Base-by-base conservation (phyloP, 2,329 filamentous ascomycete species). In the Stenocarpella maydis region DNA sequence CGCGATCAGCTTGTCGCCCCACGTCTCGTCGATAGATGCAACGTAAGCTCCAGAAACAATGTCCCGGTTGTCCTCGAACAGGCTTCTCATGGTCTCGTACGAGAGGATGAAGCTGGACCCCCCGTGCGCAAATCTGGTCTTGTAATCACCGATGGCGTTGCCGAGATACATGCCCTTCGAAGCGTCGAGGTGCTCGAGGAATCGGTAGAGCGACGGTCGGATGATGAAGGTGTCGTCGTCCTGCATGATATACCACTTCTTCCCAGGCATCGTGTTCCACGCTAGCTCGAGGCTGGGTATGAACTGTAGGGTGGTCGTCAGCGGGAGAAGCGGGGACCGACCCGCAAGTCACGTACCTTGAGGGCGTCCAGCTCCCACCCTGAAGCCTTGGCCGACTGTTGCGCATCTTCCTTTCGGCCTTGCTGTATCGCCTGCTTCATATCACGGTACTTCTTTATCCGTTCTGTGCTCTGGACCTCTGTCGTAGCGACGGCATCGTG, bases 151-250 rank as follows among this genome's bases (percentile, higher is more conserved):
- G 17, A 88, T 84, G 2, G 85, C 84, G 69, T 88, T 88, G 45
- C 87, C 87, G 26, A 89, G 75, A 74, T 88, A 88, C 50, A 85
- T 80, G 17, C 84, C 81, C 64, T 79, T 76, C 7, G 78, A 73
- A 2, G 82, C 79, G 75, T 88, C 80, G 69, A 88, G 76, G 68
- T 86, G 85, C 21, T 80, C 79, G 17, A 88, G 78, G 15, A 88
- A 76, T 1, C 83, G 76, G 50, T 79, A 77, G 34, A 88, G 76
- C 15, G 86, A 86, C 3, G 82, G 79, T 64, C 81, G 81, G 53
- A 88, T 80, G 53, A 88, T 75, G 74, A 84, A 88, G 0, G 85
- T 88, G 74, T 89, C 86, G 75, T 88, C 87, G 76, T 88, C 86
- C 17, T 87, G 76, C 72, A 88, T 83, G 71, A 88, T 76, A 74